These are phyloP conservation scores for Chaetomidium leptoderma DNA, from an alignment of 495 filamentous ascomycete genomes.

Conservation along the genomic window DNA sequence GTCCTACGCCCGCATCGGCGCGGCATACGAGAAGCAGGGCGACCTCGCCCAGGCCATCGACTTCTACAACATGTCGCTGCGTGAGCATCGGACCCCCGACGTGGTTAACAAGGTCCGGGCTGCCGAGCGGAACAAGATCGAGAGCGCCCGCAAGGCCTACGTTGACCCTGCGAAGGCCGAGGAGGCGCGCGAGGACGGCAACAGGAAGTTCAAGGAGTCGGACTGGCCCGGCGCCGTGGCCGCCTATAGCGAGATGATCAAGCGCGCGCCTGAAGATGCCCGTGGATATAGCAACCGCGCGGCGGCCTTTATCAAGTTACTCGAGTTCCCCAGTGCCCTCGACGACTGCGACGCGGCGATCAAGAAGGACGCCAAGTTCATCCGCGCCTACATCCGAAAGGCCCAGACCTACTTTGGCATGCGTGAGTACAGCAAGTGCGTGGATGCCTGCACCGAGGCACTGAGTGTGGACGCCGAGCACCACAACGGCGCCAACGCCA, in stretches of 20 bases:
- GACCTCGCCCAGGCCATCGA: constrained; percentile 79
- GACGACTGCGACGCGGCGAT: constrained; percentile 90
- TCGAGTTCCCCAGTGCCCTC: constrained; percentile 89
- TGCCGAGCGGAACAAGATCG: constrained; percentile 86
- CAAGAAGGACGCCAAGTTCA: constrained; percentile 86
- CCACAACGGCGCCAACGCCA: constrained; percentile 64
- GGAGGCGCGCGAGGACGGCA: constrained; percentile 90
- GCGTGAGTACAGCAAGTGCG: constrained; percentile 91
- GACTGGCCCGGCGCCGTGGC: constrained; percentile 96
- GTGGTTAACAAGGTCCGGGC: constrained; percentile 86
- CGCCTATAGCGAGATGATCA: constrained; percentile 95
- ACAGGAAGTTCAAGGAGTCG: constrained; percentile 90
- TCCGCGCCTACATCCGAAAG: constrained; percentile 92
- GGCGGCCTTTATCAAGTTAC: constrained; percentile 91
- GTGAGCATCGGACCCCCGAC: constrained; percentile 94
- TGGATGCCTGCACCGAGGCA: constrained; percentile 85
- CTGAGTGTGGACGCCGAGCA: constrained; percentile 63
- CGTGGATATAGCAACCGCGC: constrained; percentile 96
- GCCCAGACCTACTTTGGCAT: constrained; percentile 90
- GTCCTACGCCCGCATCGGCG: constrained; percentile 88
- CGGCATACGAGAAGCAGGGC: constrained; percentile 81
- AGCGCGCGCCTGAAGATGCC: constrained; percentile 87
- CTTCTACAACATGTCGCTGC: constrained; percentile 87
- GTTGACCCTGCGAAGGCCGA: constrained; percentile 89
- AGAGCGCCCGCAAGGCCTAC: constrained; percentile 71